Evolutionary conservation across 2,329 filamentous ascomycete genomes (phyloP), one percentile per base, ranked within the genome.

Genomic region (Alternaria panax): DNA sequence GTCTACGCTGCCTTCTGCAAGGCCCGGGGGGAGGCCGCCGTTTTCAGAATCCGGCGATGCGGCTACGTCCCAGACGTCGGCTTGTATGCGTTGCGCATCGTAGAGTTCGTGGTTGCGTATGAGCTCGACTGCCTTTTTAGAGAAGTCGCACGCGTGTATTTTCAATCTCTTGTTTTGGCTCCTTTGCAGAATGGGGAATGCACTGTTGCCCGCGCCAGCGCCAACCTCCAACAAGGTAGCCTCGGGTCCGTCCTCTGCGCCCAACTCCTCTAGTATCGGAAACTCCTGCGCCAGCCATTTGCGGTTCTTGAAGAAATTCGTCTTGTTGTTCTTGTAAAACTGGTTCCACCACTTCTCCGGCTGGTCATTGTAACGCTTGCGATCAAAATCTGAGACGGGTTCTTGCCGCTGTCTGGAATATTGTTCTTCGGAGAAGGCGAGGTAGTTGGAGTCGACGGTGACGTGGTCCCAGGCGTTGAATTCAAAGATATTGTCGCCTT

Each of bases 391-490:
- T 42, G 90, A 93, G 50, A 97, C 95, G 57, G 93, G 94, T 62
- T 90, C 86, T 71, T 90, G 87, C 66, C 93, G 89, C 81, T 99
- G 95, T 80, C 90, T 90, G 46, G 87, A 86, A 75, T 91, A 94
- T 81, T 98, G 95, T 74, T 88, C 81, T 79, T 93, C 88, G 61
- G 93, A 90, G 79, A 95, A 97, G 74, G 91, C 87, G 74, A 90
- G 89, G 84, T 97, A 98, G 40, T 89, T 85, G 69, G 92, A 88
- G 81, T 98, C 94, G 76, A 93, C 93, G 80, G 94, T 90, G 75
- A 98, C 95, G 77, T 99, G 94, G 78, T 99, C 95, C 95, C 95
- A 99, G 36, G 95, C 95, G 79, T 99, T 99, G 87, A 95, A 97
- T 78, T 96, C 91, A 81, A 94, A 99, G 72, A 96, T 92, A 76